Percentiles rank a stretch among this genome's conserved stretches.
Conservation (phyloP, 2,329 filamentous ascomycete species). For the Penicillium aurantiogriseum region DNA sequence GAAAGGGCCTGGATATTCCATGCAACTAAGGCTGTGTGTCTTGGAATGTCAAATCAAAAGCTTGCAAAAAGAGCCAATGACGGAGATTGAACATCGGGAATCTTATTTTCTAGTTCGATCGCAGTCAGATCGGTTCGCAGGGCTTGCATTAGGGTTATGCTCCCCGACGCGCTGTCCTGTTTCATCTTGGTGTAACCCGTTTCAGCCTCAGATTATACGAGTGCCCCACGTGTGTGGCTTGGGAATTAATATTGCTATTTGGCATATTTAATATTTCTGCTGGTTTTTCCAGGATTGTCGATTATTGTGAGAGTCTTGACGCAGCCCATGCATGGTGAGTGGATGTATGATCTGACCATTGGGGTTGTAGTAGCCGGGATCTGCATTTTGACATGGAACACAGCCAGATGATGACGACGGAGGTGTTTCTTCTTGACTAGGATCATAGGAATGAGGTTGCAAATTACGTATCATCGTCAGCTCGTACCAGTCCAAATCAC, state of each 20-base stretch:
- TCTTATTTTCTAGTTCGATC: neutral
- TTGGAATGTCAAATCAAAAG: neutral
- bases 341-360: neutral
- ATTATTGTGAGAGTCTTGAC: neutral
- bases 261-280: neutral
- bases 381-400: neutral
- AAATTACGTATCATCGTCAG: slow-evolving; percentile 1
- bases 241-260: neutral
- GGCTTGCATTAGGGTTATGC: neutral
- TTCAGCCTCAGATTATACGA: slow-evolving; percentile 2
- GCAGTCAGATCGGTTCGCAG: slow-evolving; percentile 1
- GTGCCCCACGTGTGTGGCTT: neutral
- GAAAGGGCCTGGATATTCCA: neutral
- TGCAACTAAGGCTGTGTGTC: neutral
- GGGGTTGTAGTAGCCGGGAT: neutral
- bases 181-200: neutral
- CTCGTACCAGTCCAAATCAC: slow-evolving; percentile 2
- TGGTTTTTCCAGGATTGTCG: neutral
- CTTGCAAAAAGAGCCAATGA: neutral
- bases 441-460: neutral
- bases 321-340: neutral
- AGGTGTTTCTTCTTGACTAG: neutral
- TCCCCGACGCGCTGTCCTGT: neutral
- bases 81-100: neutral
- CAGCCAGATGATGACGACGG: neutral